A percentile compares a stretch with the other conserved stretches of the same genome.
phyloP scores from a whole-genome alignment of 495 filamentous ascomycete genomes.

The Tuber borchii region DNA sequence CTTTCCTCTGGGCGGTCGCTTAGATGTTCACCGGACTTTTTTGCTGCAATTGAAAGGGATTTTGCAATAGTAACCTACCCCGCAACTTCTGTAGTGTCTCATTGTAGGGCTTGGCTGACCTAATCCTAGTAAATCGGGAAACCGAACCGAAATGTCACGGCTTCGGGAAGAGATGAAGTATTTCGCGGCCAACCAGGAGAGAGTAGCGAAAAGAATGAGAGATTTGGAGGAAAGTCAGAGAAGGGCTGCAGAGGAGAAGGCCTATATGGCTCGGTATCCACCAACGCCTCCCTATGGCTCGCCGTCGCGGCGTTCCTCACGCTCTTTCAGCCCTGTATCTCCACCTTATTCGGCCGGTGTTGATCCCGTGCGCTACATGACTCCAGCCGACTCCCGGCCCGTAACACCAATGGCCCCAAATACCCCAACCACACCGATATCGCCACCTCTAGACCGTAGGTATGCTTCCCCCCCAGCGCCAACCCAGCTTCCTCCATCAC shows the following conservation, averaged over 20 bases:
- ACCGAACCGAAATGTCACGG: conserved; percentile 41
- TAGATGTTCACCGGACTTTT: conserved; percentile 53
- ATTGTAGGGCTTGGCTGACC: conserved; percentile 34
- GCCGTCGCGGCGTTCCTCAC: conserved; percentile 28
- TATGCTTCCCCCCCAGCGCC: conserved; percentile 29
- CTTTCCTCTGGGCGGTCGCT: conserved; percentile 48
- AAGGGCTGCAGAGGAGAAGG: conserved; percentile 31
- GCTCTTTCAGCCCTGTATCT: conserved; percentile 7
- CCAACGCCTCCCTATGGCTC: conserved; percentile 38
- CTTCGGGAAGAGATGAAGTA: conserved; percentile 44
- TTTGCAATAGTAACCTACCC: conserved; percentile 46
- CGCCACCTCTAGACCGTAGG: conserved; percentile 25
- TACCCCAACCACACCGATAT: conserved; percentile 31
- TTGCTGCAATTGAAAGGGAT: conserved; percentile 49
- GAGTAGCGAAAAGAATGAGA: conserved; percentile 43
- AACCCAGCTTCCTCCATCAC: conserved; percentile 26
- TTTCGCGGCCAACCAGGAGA: conserved; percentile 45
- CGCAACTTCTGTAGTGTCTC: conserved; percentile 29
- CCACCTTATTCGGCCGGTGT: neutral
- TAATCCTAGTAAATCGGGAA: conserved; percentile 39
- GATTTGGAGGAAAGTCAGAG: conserved; percentile 38
- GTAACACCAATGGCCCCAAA: conserved; percentile 30
- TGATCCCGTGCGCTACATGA: neutral
- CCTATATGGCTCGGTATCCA: conserved; percentile 35
- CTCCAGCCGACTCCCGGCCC: neutral